Evolutionary conservation across 2,329 filamentous ascomycete genomes (phyloP).

Genomic region (Stagonosporopsis cucurbitacearum): DNA sequence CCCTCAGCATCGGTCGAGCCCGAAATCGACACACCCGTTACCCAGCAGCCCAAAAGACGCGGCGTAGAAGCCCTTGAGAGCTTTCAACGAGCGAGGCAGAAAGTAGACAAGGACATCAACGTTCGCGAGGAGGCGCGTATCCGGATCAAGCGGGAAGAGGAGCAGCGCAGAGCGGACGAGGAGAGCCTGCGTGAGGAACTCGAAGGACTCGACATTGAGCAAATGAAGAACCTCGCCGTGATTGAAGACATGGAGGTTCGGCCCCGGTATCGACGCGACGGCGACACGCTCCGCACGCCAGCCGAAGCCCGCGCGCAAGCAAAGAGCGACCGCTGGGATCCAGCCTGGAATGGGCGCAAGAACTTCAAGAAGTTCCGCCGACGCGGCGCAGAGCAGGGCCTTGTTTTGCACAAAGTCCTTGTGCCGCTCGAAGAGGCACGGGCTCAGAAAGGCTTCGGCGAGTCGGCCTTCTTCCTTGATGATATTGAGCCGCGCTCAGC

Average conservation of each 20-base stretch:
- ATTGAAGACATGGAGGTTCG: conserved; percentile 78
- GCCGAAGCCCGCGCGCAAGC: conserved; percentile 37
- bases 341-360: conserved; percentile 89
- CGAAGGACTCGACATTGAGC: conserved; percentile 71
- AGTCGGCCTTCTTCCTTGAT: conserved; percentile 78
- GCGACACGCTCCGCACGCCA: conserved; percentile 4
- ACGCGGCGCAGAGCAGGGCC: conserved; percentile 44
- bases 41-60: conserved; percentile 27
- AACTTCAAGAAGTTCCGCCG: conserved; percentile 92
- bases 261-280: conserved; percentile 22
- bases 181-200: conserved; percentile 63
- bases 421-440: conserved; percentile 72
- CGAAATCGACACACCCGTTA: conserved; percentile 48
- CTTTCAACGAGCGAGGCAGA: conserved; percentile 46
- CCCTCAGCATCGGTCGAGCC: conserved; percentile 39
- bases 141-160: conserved; percentile 59
- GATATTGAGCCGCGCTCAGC: conserved; percentile 22
- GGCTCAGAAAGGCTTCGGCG: conserved; percentile 73
- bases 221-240: conserved; percentile 75
- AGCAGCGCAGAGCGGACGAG: conserved; percentile 66
- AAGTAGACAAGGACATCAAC: conserved; percentile 66
- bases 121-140: conserved; percentile 59
- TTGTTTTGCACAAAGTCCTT: conserved; percentile 64
- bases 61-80: conserved; percentile 52
- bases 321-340: conserved; percentile 76